Conservation (phyloP, 371 early-diverging fungal genomes). For the Phascolomyces articulosus region DNA sequence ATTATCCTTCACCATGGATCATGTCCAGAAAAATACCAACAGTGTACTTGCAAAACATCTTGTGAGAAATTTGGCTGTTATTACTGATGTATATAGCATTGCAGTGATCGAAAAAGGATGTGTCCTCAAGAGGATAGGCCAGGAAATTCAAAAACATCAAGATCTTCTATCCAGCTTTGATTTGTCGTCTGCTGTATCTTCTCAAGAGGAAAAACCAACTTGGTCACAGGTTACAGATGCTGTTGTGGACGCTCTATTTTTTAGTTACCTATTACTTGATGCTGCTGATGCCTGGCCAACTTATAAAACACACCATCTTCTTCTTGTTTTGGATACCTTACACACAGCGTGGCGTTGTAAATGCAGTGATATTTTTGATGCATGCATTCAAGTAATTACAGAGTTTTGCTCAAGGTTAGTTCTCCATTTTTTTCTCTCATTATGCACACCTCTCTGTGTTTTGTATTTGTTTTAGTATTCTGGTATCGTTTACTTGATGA, state of each 20-base stretch:
- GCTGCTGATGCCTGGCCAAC: conserved; percentile 20
- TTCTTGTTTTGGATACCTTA: conserved; percentile 4
- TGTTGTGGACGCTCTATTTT: conserved; percentile 19
- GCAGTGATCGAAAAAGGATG: neutral
- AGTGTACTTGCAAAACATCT: neutral
- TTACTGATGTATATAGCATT: neutral
- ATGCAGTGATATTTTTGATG: conserved; percentile 27
- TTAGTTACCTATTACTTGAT: conserved; percentile 31
- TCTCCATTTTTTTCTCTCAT: neutral
- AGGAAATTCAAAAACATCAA: neutral
- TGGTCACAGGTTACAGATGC: neutral
- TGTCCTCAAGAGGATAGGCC: neutral
- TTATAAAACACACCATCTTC: neutral
- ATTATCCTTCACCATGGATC: conserved; percentile 5
- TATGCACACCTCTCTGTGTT: too few species aligned
- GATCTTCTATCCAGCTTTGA: neutral
- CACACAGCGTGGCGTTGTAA: conserved; percentile 20
- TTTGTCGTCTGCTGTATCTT: neutral
- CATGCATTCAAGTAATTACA: conserved; percentile 22
- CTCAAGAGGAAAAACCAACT: neutral
- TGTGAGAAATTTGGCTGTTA: neutral
- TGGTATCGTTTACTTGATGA: neutral
- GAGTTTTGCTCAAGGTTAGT: conserved; percentile 31
- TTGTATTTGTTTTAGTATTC: too few species aligned
- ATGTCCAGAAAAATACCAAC: neutral